Conservation (phyloP, 176 grass and related monocot species). For the Carex cristatella region DNA sequence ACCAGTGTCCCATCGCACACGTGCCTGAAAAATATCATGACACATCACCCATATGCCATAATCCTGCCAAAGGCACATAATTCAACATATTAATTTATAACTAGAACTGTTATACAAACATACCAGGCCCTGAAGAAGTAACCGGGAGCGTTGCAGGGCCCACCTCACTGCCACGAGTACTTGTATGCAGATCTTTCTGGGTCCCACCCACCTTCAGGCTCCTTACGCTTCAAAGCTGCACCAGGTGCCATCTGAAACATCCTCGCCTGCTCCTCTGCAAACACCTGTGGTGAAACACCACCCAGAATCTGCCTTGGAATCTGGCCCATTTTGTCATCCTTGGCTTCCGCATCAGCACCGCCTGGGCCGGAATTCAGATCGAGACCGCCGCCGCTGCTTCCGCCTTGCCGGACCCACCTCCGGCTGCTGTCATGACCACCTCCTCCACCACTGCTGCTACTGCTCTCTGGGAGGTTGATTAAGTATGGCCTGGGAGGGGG, state of each 20-base stretch:
- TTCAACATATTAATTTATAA: conserved; percentile 7
- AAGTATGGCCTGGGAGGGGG: conserved; percentile 46
- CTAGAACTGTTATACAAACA: conserved; percentile 26
- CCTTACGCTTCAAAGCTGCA: conserved; percentile 67
- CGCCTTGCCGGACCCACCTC: conserved; percentile 52
- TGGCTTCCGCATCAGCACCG: conserved; percentile 46
- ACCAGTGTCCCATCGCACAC: conserved; percentile 14
- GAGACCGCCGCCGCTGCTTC: conserved; percentile 21
- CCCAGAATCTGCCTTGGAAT: conserved; percentile 50
- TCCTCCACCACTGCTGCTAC: conserved; percentile 35
- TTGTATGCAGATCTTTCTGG: conserved; percentile 62
- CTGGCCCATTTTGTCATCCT: conserved; percentile 42
- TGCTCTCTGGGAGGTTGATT: conserved; percentile 69
- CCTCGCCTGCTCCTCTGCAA: conserved; percentile 51
- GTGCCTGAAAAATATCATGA: conserved; percentile 25
- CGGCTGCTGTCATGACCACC: conserved; percentile 44
- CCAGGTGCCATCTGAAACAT: conserved; percentile 45
- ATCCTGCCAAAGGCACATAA: conserved; percentile 8
- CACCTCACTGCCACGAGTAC: conserved; percentile 54
- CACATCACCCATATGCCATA: conserved; percentile 18
- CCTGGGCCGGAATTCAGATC: conserved; percentile 81
- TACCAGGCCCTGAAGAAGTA: conserved; percentile 23
- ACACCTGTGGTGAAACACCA: conserved; percentile 36
- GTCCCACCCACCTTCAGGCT: conserved; percentile 77
- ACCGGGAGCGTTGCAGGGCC: neutral